These are phyloP conservation scores for Mycena rosella DNA, from an alignment of 768 basidiomycete genomes.

Conservation along the genomic window DNA sequence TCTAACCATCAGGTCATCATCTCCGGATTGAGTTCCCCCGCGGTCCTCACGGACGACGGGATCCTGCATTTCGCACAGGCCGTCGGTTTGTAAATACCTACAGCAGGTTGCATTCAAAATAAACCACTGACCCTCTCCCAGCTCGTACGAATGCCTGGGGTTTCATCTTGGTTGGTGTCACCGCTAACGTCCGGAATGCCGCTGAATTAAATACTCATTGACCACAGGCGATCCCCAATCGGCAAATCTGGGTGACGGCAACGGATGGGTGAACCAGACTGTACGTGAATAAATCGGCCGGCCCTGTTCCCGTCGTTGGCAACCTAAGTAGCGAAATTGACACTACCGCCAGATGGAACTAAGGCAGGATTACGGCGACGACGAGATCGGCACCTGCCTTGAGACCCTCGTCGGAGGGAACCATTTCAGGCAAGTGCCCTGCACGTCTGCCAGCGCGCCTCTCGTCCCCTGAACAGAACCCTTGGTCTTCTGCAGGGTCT, in stretches of 20 bases:
- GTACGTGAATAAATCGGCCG: conserved; percentile 37
- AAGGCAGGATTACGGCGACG: conserved; percentile 75
- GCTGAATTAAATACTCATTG: conserved; percentile 63
- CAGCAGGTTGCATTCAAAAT: neutral
- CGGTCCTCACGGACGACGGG: conserved; percentile 60
- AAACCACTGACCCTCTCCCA: conserved; percentile 18
- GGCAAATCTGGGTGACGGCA: conserved; percentile 79
- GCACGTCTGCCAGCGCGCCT: too few relatives aligned
- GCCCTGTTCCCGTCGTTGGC: neutral
- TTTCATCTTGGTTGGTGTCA: conserved; percentile 59
- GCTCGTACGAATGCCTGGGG: conserved; percentile 73
- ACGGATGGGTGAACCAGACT: conserved; percentile 60
- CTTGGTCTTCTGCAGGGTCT: conserved; percentile 45
- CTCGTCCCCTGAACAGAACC: neutral
- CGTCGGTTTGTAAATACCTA: conserved; percentile 62
- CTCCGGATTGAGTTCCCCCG: conserved; percentile 64
- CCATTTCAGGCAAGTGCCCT: conserved; percentile 30
- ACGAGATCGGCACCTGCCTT: conserved; percentile 75
- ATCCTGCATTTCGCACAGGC: conserved; percentile 65
- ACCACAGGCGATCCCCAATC: conserved; percentile 66
- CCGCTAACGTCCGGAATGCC: neutral
- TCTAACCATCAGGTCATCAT: conserved; percentile 61
- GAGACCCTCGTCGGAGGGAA: conserved; percentile 73
- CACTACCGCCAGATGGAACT: conserved; percentile 65
- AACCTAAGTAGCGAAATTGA: neutral